phyloP scores from a whole-genome alignment of 2,329 filamentous ascomycete species.

The Scorias spongiosa region DNA sequence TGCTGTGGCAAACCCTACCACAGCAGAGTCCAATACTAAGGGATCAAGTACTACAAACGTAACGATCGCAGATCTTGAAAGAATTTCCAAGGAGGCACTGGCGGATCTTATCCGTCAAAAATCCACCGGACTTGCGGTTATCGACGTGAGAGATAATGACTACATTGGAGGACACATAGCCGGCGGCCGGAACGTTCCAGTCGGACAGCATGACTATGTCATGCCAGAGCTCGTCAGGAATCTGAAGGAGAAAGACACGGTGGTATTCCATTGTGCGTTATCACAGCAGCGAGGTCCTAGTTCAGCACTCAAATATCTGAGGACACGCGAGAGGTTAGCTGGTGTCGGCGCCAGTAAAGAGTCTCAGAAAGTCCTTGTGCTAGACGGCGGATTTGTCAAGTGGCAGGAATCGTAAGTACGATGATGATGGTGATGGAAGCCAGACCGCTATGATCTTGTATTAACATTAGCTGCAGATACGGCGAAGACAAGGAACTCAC shows the following conservation, averaged over 20 bases:
- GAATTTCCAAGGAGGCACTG: constrained; percentile 54
- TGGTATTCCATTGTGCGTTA: constrained; percentile 89
- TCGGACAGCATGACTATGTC: constrained; percentile 53
- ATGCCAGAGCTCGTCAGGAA: constrained; percentile 71
- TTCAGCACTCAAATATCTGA: constrained; percentile 65
- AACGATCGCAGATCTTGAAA: constrained; percentile 47
- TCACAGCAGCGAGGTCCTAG: constrained; percentile 80
- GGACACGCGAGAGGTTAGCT: constrained; percentile 45
- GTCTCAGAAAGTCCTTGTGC: constrained; percentile 60
- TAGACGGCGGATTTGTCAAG: constrained; percentile 69
- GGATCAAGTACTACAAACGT: no score
- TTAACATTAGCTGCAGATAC: constrained; percentile 28
- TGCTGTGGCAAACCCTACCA: no score
- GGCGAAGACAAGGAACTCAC: constrained; percentile 68
- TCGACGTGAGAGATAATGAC: constrained; percentile 86
- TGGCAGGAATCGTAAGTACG: constrained; percentile 62
- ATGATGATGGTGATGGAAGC: not conserved
- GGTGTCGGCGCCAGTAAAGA: constrained; percentile 18
- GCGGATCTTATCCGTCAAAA: constrained; percentile 39
- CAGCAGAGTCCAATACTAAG: no score
- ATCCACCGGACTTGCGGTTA: constrained; percentile 43
- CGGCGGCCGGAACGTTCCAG: constrained; percentile 61
- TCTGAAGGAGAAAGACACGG: constrained; percentile 60
- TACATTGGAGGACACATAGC: constrained; percentile 83
- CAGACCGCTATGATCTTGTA: no score